Evolutionary conservation across 2,329 filamentous ascomycete genomes (phyloP).

Genomic region (Arthroderma sp.): DNA sequence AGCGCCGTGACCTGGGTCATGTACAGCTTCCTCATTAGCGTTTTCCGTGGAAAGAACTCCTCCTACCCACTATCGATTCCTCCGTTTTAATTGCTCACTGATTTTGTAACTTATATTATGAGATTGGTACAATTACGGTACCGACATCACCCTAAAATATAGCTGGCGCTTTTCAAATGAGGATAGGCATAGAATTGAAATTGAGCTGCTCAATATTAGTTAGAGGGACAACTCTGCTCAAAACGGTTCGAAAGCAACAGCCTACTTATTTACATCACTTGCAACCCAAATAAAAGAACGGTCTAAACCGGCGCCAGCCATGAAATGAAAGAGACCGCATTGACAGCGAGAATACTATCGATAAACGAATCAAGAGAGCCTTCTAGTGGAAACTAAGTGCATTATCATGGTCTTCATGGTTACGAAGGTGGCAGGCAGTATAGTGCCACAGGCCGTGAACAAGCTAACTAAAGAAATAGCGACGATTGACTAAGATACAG

Average conservation of each 20-base stretch:
- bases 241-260: not conserved
- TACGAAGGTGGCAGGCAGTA: not conserved
- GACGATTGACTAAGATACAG: not conserved
- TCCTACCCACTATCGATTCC: slow-evolving; percentile 91
- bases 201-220: not conserved
- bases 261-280: not conserved
- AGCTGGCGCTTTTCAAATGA: not conserved
- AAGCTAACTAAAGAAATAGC: not conserved
- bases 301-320: not conserved
- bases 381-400: not conserved
- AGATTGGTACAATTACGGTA: not conserved
- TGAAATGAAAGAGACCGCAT: not conserved
- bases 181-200: not conserved
- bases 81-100: slow-evolving; percentile 53
- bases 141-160: not conserved
- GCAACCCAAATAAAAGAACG: no score
- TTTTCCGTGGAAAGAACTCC: slow-evolving; percentile 89
- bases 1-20: slow-evolving; percentile 61
- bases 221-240: no score
- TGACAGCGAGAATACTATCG: not conserved
- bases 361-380: not conserved
- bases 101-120: not conserved
- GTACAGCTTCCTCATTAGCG: slow-evolving; percentile 88
- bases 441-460: not conserved
- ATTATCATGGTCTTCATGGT: not conserved